Base-by-base conservation (phyloP, 306 rosid genomes). In the Prunus campanulata region DNA sequence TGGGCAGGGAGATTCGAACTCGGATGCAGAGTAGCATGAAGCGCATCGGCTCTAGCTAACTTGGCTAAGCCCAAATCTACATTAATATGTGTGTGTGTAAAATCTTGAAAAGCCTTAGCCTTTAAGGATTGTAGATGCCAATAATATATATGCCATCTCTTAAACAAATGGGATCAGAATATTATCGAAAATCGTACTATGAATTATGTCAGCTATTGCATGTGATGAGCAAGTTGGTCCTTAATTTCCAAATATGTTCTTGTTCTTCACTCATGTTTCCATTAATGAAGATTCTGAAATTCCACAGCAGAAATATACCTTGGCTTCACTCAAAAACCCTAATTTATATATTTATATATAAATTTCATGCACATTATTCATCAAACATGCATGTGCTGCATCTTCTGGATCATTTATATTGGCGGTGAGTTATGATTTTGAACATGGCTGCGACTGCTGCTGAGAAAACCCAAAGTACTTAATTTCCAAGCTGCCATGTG, bases 221-320 rank as follows among this genome's bases (percentile, higher is more conserved):
- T 65, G 69, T 35, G 49, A 65, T 1, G 48, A 9, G 6, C 67
- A 29, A 62, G 20, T 48, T 27, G 44, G 35, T 62, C 42, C 8
- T 60, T 3, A 13, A 49, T 42, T 75, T 59, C 65, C 56, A 69
- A 60, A 59, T 50, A 30, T 1, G 56, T 62, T 0, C 27, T 39
- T 39, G 44, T 39, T 24, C 10, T 51, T 18, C 44, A 60, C 5
- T 56, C 69, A 19, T 70, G 55, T 60, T 52, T 24, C 64, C 29
- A 68, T 77, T 68, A 77, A 69, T 47, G 44, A 42, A 69, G 70
- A 69, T 47, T 77, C 63, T 69, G 27, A 77, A 77, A 67, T 35
- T 8, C 52, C 70, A 70, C 52, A 48, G 52, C 81, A 70, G n/a
- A 69, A 44, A 78, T 60, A 78, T 60, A n/a, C 71, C 64, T 70